Conservation (phyloP, 495 filamentous ascomycete genomes). For the Penicillium nucicola region DNA sequence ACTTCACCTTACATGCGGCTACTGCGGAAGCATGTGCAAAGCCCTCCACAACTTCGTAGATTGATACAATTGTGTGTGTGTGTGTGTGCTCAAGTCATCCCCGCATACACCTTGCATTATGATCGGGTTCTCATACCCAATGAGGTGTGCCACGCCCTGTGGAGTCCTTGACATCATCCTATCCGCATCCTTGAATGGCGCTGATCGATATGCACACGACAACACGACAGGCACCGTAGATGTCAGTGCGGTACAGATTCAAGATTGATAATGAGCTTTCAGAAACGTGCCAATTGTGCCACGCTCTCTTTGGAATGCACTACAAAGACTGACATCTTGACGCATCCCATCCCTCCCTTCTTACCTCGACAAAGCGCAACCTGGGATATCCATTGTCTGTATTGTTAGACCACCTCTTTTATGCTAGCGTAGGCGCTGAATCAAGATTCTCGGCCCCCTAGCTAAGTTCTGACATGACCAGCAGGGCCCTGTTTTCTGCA, state of each 20-base stretch:
- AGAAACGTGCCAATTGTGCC: constrained; percentile 1
- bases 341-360: constrained; percentile 6
- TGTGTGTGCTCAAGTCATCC: not conserved
- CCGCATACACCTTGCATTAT: constrained; percentile 1
- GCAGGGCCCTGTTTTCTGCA: not conserved
- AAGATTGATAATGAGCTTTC: constrained; percentile 18
- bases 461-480: constrained; percentile 14
- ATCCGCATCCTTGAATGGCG: not conserved
- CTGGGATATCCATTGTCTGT: not conserved
- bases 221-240: not conserved
- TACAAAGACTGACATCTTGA: constrained; percentile 3
- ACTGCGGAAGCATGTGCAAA: constrained; percentile 14
- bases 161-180: constrained; percentile 7
- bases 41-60: constrained; percentile 6
- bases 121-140: constrained; percentile 2
- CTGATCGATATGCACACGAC: not conserved
- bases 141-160: not conserved
- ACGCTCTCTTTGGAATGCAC: not conserved
- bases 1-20: constrained; percentile 10
- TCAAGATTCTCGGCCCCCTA: constrained; percentile 11
- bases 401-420: constrained; percentile 2
- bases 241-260: constrained; percentile 5
- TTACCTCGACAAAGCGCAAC: not conserved
- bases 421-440: constrained; percentile 4
- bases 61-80: not conserved